Base-by-base conservation (phyloP, 805 yeast genomes). In the Lachancea cidri region DNA sequence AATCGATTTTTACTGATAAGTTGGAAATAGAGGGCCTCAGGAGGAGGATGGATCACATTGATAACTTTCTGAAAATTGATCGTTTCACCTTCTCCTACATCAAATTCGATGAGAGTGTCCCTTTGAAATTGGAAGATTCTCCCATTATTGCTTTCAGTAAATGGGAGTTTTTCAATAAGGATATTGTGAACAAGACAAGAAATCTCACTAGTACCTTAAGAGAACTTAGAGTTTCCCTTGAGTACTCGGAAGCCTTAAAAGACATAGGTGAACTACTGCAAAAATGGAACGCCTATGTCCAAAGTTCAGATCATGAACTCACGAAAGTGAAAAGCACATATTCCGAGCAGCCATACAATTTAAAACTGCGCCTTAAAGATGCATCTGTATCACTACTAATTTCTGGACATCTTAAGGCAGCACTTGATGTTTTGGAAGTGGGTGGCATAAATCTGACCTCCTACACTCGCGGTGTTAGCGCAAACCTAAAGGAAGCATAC, bases 101-200 rank as follows among this genome's bases (percentile, higher is more conserved):
- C 19, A 15, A 22, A 7, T 19, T 25, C 14, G 33, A 30, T 32
- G 36, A 30, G 6, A 17, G 18, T 9, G 29, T 29, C 13, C 6
- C 5, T 15, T 15, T 17, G 3, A 30, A 31, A 17, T 14, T 32
- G 5, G n/a, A 35, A 13, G 36, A 36, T 14, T 17, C 52, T 5
- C 64, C 63, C 3, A 52, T 60, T 8, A 50, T 52, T 32, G 55
- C 52, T 1, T 57, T 58, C 40, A 62, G 54, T 39, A 55, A 62
- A 45, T 41, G 50, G 25, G 65, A 58, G 29, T 47, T 51, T 8
- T 55, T 54, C 29, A 33, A 34, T 36, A 19, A 36, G 5, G 33
- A 33, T 27, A 25, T 42, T 11, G 17, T 27, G n/a, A 18, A 35
- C 6, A 15, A 25, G 13, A n/a, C 38, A 11, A 19, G 11, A 4